phyloP scores from a whole-genome alignment of 169 alveolate species.

The Plasmodium cynomolgi region DNA sequence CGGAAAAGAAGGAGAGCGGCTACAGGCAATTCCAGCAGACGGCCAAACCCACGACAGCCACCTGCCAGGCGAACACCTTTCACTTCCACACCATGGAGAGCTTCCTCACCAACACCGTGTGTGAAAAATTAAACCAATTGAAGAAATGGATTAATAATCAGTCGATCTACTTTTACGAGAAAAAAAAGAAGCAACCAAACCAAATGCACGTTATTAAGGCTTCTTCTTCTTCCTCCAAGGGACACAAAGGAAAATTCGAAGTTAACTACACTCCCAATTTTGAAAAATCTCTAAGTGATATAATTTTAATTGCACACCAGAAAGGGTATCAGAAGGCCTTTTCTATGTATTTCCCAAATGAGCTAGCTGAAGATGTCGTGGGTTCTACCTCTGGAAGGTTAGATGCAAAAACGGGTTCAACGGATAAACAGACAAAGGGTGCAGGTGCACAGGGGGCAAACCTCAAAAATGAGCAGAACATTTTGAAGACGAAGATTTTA shows the following conservation, averaged over 20 bases:
- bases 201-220: conserved; percentile 25
- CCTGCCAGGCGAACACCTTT: not conserved
- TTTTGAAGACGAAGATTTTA: conserved; percentile 22
- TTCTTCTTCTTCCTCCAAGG: not conserved
- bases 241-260: not conserved
- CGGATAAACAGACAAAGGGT: not conserved
- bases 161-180: not conserved
- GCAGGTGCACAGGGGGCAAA: not conserved
- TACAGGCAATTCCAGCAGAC: not conserved
- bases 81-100: not conserved
- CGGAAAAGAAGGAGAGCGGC: conserved; percentile 10
- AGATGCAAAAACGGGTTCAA: not conserved
- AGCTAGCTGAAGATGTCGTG: not conserved
- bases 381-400: not conserved
- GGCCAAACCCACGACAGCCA: not conserved
- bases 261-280: conserved; percentile 19
- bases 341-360: conserved; percentile 8
- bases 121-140: conserved; percentile 38
- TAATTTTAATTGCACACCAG: conserved; percentile 38
- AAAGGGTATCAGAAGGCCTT: conserved; percentile 6
- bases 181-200: not conserved
- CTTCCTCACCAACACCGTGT: conserved; percentile 3
- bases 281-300: conserved; percentile 20
- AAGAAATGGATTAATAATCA: conserved; percentile 39
- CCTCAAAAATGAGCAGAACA: not conserved